Evolutionary conservation across 495 filamentous ascomycete genomes (phyloP).

Genomic region (Niebla homalea): DNA sequence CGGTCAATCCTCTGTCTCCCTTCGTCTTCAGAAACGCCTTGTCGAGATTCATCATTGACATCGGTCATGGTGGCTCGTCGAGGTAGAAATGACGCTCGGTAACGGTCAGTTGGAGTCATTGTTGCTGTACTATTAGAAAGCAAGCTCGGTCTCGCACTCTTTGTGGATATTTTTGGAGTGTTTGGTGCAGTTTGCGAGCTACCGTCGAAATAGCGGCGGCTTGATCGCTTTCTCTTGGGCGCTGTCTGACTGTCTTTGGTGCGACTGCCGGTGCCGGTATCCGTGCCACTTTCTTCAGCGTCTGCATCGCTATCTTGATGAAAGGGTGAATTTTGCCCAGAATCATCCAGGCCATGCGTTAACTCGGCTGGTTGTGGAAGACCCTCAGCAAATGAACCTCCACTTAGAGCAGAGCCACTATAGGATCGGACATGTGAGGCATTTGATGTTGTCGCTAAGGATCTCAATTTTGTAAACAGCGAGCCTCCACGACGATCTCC

Average conservation of each 20-base stretch:
- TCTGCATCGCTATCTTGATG: conserved; percentile 67
- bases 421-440: conserved; percentile 31
- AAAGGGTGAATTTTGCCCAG: conserved; percentile 38
- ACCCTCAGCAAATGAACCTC: conserved; percentile 12
- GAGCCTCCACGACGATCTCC: conserved; percentile 42
- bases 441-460: conserved; percentile 33
- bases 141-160: conserved; percentile 28
- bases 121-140: conserved; percentile 28
- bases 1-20: conserved; percentile 58
- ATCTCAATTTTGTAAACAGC: conserved; percentile 55
- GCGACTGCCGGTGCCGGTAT: conserved; percentile 30
- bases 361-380: conserved; percentile 23
- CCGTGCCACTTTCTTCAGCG: conserved; percentile 56
- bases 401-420: conserved; percentile 26
- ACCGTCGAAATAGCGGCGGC: conserved; percentile 39
- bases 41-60: conserved; percentile 47
- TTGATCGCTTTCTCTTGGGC: conserved; percentile 32
- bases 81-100: conserved; percentile 41
- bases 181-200: conserved; percentile 46
- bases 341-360: conserved; percentile 33
- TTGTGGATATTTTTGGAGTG: conserved; percentile 36
- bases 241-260: conserved; percentile 1
- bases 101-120: conserved; percentile 33
- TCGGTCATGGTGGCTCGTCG: conserved; percentile 60
- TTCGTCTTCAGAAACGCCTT: conserved; percentile 79